Evolutionary conservation across 805 yeast species (phyloP).

Genomic region (Zygoascus bituminiphila): DNA sequence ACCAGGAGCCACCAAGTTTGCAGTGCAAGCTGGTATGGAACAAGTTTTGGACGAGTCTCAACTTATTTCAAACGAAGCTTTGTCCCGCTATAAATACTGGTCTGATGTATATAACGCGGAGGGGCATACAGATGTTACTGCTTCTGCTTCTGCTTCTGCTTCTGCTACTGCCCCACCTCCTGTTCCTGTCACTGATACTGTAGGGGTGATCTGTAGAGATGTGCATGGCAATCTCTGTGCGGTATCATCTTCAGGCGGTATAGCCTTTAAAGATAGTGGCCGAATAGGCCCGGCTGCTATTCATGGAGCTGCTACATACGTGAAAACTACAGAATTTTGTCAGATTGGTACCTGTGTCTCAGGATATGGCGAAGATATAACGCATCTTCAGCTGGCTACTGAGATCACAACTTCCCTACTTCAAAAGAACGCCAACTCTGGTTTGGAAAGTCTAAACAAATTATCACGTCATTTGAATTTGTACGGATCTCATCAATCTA

Average conservation of each 20-base stretch:
- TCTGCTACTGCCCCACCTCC: background rate
- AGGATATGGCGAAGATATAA: constrained; percentile 38
- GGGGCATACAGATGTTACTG: background rate
- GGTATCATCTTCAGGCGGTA: constrained; percentile 35
- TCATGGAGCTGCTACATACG: constrained; percentile 31
- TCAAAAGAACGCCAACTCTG: background rate
- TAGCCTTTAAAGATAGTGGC: constrained; percentile 30
- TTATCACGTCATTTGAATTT: background rate
- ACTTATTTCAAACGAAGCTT: background rate
- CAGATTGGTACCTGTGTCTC: constrained; percentile 24
- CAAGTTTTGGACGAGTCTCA: background rate
- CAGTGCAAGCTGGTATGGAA: background rate
- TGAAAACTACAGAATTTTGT: constrained; percentile 1
- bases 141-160: background rate
- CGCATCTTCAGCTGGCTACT: constrained; percentile 24
- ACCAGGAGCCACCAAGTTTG: constrained; percentile 24
- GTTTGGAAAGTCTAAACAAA: background rate
- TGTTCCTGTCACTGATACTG: constrained; percentile 28
- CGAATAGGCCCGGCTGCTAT: constrained; percentile 37
- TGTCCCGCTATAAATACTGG: background rate
- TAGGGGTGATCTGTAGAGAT: constrained; percentile 32
- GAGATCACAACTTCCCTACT: background rate
- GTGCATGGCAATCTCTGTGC: constrained; percentile 21
- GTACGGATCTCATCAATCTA: background rate
- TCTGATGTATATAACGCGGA: background rate